Percentiles rank a stretch among this genome's conserved stretches.
Conservation (phyloP, 495 filamentous ascomycete genomes). For the Neurospora sp. region DNA sequence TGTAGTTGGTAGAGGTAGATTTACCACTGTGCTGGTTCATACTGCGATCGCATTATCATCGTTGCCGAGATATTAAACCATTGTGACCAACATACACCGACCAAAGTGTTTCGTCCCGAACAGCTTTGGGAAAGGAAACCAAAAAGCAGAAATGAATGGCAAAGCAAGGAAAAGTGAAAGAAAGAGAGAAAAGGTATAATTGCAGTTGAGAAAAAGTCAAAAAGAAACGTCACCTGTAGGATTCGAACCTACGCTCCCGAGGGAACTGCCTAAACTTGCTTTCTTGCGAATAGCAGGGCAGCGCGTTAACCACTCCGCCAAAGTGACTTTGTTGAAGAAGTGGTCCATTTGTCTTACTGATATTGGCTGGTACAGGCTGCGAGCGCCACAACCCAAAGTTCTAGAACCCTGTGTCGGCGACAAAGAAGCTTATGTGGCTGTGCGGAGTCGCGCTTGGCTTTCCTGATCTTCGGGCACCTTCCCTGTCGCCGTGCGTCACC, state of each 20-base stretch:
- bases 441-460: background rate
- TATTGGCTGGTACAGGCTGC: accelerated
- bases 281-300: conserved; percentile 3
- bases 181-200: background rate
- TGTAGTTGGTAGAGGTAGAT: too few species aligned
- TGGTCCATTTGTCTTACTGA: background rate
- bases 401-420: background rate
- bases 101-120: background rate
- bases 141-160: background rate
- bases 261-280: conserved; percentile 1
- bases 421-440: background rate
- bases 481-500: background rate
- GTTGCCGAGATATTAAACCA: too few species aligned
- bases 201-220: background rate
- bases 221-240: conserved; percentile 15
- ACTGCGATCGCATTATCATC: too few species aligned
- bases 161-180: background rate
- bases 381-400: background rate
- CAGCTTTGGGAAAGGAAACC: background rate
- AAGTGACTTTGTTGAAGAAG: conserved; percentile 7
- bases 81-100: too few species aligned
- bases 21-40: too few species aligned
- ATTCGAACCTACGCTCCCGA: conserved; percentile 7
- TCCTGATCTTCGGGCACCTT: background rate
- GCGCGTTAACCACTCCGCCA: conserved; percentile 16